Conservation (phyloP, 1,139 yeast species). For the Suhomyces yuchorum region DNA sequence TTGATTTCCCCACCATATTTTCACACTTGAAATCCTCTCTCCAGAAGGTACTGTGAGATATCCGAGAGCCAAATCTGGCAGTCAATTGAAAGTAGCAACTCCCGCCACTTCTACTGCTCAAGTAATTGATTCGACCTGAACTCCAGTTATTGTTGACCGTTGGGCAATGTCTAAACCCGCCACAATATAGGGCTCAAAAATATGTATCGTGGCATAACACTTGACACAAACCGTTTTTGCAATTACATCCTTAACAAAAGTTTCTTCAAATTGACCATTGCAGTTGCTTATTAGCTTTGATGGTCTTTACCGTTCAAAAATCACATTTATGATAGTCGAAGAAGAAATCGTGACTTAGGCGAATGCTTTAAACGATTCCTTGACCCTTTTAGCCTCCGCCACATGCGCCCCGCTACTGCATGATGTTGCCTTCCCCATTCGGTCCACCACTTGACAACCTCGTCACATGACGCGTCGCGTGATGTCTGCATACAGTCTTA, state of each 20-base stretch:
- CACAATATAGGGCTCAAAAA: no score
- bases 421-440: not conserved
- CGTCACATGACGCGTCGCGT: not conserved
- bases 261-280: not conserved
- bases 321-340: not conserved
- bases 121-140: no score
- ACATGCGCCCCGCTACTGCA: not conserved
- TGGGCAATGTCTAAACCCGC: not conserved
- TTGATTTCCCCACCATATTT: no score
- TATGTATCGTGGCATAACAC: no score
- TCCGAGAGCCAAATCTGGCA: no score
- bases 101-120: no score
- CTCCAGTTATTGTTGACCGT: no score
- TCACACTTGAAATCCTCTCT: no score
- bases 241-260: not conserved
- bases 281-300: no score
- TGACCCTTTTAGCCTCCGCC: not conserved
- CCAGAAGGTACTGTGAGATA: no score
- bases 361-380: slow-evolving; percentile 1
- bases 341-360: slow-evolving; percentile 12
- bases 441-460: not conserved
- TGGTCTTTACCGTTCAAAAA: not conserved
- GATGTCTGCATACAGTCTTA: slow-evolving; percentile 1
- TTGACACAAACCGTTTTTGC: no score
- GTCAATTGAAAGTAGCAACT: no score